These are phyloP conservation scores for Pleurotus eryngii DNA, from an alignment of 768 basidiomycete species.

Conservation along the genomic window DNA sequence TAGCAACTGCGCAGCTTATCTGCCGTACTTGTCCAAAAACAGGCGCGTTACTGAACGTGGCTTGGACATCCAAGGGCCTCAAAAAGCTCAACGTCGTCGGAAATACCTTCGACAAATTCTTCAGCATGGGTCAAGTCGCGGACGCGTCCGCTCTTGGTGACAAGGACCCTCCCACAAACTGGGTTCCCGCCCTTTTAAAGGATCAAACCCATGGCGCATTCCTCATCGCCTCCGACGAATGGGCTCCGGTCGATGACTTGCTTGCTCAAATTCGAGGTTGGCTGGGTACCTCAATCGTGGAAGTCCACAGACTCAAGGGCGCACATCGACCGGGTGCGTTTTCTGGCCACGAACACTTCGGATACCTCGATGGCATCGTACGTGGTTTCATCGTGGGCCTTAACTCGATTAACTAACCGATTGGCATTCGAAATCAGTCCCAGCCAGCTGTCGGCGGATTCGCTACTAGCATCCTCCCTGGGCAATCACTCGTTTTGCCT, in stretches of 20 bases:
- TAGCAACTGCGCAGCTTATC: slow-evolving; percentile 15
- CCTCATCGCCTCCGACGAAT: slow-evolving; percentile 15
- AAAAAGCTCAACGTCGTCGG: slow-evolving; percentile 11
- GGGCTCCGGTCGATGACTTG: slow-evolving; percentile 2
- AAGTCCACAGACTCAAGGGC: slow-evolving; percentile 13
- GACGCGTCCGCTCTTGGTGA: slow-evolving; percentile 10
- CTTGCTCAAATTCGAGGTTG: slow-evolving; percentile 5
- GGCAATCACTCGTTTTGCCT: slow-evolving; percentile 11
- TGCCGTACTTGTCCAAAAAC: slow-evolving; percentile 9
- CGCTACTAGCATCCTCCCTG: slow-evolving; percentile 13
- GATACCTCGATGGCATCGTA: slow-evolving; percentile 18
- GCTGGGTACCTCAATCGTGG: slow-evolving; percentile 10
- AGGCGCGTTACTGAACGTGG: slow-evolving; percentile 17
- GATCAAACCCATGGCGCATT: slow-evolving; percentile 17
- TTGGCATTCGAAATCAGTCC: neutral
- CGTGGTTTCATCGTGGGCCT: neutral
- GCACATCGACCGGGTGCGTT: slow-evolving; percentile 19
- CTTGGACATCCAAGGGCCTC: slow-evolving; percentile 17
- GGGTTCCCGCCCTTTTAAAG: slow-evolving; percentile 12
- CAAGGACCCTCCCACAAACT: slow-evolving; percentile 9
- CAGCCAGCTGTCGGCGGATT: slow-evolving; percentile 14
- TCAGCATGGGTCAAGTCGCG: slow-evolving; percentile 10
- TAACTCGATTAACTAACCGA: neutral
- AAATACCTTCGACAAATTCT: slow-evolving; percentile 10
- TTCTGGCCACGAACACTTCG: slow-evolving; percentile 26